Percentiles rank a stretch among this genome's conserved stretches.
Conservation (phyloP, 1,139 yeast species). For the Kodamaea suecica region DNA sequence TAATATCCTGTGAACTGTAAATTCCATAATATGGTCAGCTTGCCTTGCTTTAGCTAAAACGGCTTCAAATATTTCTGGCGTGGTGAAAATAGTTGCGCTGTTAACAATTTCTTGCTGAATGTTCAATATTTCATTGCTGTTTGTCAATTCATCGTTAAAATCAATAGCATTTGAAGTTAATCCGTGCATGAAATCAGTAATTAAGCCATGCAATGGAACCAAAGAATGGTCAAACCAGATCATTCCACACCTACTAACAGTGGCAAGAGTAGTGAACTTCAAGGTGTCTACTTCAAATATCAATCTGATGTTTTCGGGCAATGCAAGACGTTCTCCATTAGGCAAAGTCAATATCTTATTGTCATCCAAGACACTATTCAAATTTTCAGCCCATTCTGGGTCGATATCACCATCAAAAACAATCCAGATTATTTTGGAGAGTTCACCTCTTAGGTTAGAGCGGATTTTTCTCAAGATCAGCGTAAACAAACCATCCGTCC, state of each 20-base stretch:
- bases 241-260: slow-evolving; percentile 91
- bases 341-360: slow-evolving; percentile 79
- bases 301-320: slow-evolving; percentile 63
- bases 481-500: slow-evolving; percentile 90
- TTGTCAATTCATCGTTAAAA: slow-evolving; percentile 12
- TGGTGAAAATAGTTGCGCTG: slow-evolving; percentile 8
- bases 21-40: slow-evolving; percentile 55
- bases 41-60: slow-evolving; percentile 17
- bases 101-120: slow-evolving; percentile 12
- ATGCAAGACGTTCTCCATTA: slow-evolving; percentile 76
- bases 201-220: slow-evolving; percentile 19
- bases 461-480: slow-evolving; percentile 58
- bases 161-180: slow-evolving; percentile 13
- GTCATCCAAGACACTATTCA: slow-evolving; percentile 90
- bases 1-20: slow-evolving; percentile 37
- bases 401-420: slow-evolving; percentile 92
- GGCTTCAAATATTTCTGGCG: slow-evolving; percentile 6
- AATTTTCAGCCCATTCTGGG: slow-evolving; percentile 90
- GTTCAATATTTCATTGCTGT: slow-evolving; percentile 7
- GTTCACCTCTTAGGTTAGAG: slow-evolving; percentile 60
- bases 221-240: slow-evolving; percentile 57
- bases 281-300: slow-evolving; percentile 76
- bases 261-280: slow-evolving; percentile 78
- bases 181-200: slow-evolving; percentile 25
- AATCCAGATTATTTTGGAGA: slow-evolving; percentile 63